Base-by-base conservation (phyloP, 108 stramenopile species). In the Stephanodiscus minutulus region DNA sequence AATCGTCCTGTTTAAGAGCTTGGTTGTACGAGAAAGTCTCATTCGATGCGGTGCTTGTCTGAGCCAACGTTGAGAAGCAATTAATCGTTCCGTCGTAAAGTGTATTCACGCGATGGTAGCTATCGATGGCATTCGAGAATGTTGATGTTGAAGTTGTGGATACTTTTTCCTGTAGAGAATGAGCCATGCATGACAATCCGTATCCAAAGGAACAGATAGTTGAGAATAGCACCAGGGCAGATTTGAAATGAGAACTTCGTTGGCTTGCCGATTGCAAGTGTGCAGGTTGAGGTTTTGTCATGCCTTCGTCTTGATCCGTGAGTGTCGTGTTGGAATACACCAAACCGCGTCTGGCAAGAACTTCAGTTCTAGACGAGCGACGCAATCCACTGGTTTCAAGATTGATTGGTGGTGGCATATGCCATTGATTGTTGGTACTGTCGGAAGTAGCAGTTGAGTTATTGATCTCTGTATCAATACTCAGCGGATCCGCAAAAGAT, bases 1-100 rank as follows among this genome's bases (percentile, higher is more conserved):
- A 11, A 50, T 72, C 61, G 27, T 64, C 47, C 10, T 72, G 44
- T 29, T 72, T 63, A 3, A 72, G 0, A n/a, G 46, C 46, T 17
- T 72, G 15, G 7, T 64, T 49, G 9, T 54, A 52, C 0, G 58
- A 61, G 29, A 41, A 69, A 5, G 18, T 28, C 22, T 62, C 61
- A 28, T 62, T 62, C 0, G 41, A 46, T 33, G 41, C 43, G 5
- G 41, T 2, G 5, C 29, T 31, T 24, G 61, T 21, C 5, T n/a
- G 10, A 21, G 44, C 61, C 27, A 62, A 2, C 10, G 41, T 43
- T 2, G 41, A 46, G 24, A 62, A 46, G 11, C n/a, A n/a, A 24
- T 62, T 62, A 3, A 62, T 21, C 5, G 61, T 62, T 3, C 61
- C 61, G 35, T 62, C 61, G 25, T 62, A 62, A n/a, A 62, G 22